Base-by-base conservation (phyloP, 1,139 yeast genomes). In the Zygosaccharomyces sapae region DNA sequence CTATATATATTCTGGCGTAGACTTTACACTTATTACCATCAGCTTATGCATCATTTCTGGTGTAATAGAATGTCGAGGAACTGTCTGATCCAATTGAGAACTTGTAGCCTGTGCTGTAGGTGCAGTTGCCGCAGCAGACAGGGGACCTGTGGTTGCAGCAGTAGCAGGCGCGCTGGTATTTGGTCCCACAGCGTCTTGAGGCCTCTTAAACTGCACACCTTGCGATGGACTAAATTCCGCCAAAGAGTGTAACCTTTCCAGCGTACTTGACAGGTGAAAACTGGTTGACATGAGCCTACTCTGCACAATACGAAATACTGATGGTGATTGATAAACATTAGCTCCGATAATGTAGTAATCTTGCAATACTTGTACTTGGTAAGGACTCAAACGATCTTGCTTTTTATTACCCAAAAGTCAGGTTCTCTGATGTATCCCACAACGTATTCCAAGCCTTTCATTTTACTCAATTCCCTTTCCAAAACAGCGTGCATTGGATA, bases 331-430 rank as follows among this genome's bases (percentile, higher is more conserved):
- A 69, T 90, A 92, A 3, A 92, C 85, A 59, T 88, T 89, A 22
- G 96, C 95, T 3, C 96, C 96, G 33, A 89, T 80, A 38, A 90
- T 83, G 65, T 87, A 90, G 68, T 86, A 92, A 56, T 88, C 94
- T 5, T 82, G 75, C 8, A 87, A 61, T 1, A 81, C 75, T 36
- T 75, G 70, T 0, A 78, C 78, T 25, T 74, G 75, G 4, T 70
- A 71, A 5, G 80, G 78, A 35, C 76, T 71, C 5, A 75, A 56
- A 29, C 97, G 70, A 41, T 79, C 71, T 64, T 90, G 97, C 62
- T 89, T 89, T 95, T 74, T 9, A 92, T 78, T 13, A 90, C 76
- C 97, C 97, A 92, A 58, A 88, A 79, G 59, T 88, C 96, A 0
- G 97, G 97, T 55, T 89, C 97, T 44, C 89, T 72, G 3, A 83